Percentiles rank a stretch among this genome's conserved stretches.
Conservation (phyloP, 108 stramenopile genomes). For the Discostella stelligeroides region DNA sequence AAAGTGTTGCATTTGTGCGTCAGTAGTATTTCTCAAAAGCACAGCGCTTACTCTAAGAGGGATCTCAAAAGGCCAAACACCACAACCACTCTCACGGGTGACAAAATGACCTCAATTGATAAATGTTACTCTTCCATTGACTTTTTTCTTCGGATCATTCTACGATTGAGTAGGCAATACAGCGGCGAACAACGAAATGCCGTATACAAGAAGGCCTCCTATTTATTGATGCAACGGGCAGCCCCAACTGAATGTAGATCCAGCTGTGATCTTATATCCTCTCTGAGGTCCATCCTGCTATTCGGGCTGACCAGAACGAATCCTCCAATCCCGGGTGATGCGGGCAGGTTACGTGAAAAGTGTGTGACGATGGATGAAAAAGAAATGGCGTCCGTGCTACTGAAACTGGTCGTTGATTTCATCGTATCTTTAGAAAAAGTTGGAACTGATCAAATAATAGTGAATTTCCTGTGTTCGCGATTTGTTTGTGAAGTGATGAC, state of each 20-base stretch:
- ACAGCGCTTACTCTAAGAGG: no score
- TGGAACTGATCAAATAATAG: conserved; percentile 20
- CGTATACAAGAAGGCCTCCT: conserved; percentile 26
- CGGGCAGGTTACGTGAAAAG: conserved; percentile 53
- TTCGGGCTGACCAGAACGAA: conserved; percentile 44
- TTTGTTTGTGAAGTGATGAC: conserved; percentile 72
- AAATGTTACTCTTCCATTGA: conserved; percentile 24
- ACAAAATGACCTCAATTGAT: not conserved
- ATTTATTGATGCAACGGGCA: conserved; percentile 34
- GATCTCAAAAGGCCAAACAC: not conserved
- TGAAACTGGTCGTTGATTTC: conserved; percentile 47
- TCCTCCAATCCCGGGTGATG: conserved; percentile 57
- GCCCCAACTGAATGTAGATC: not conserved
- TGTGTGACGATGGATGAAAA: conserved; percentile 56
- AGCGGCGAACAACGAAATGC: conserved; percentile 32
- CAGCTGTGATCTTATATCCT: conserved; percentile 33
- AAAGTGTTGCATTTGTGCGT: conserved; percentile 44
- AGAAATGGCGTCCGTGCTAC: conserved; percentile 45
- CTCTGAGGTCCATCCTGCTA: conserved; percentile 53
- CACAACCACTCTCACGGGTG: not conserved
- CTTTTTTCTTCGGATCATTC: conserved; percentile 34
- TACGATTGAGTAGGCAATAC: conserved; percentile 29
- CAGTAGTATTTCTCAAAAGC: conserved; percentile 26
- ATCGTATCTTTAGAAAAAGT: conserved; percentile 9
- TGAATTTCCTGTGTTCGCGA: conserved; percentile 51